Conservation (phyloP, 2,329 filamentous ascomycete genomes). For the Nannizziopsis arthrosporioides region DNA sequence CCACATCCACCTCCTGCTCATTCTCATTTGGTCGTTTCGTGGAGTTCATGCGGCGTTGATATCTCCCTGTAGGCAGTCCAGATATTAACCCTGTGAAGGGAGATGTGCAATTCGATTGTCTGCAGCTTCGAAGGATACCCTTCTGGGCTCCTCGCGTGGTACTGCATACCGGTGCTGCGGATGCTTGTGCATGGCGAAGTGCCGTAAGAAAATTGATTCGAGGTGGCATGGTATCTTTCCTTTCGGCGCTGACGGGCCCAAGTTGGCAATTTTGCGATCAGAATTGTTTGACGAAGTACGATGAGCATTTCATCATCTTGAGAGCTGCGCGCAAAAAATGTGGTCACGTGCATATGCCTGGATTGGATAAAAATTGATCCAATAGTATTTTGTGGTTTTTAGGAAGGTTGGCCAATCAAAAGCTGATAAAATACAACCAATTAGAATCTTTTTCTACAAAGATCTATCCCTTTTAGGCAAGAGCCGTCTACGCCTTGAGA, state of each 20-base stretch:
- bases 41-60: constrained; percentile 27
- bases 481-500: no score
- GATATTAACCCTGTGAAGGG: constrained; percentile 24
- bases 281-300: no score
- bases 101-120: constrained; percentile 7
- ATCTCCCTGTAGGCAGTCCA: constrained; percentile 3
- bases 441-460: no score
- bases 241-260: not conserved
- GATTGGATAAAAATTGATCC: no score
- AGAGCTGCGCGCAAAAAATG: no score
- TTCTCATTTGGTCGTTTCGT: constrained; percentile 22
- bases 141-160: not conserved
- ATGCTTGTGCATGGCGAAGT: constrained; percentile 9
- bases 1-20: constrained; percentile 16
- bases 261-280: no score
- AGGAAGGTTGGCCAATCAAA: no score
- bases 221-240: constrained; percentile 9
- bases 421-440: no score
- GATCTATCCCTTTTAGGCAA: no score
- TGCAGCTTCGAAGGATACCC: constrained; percentile 4
- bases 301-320: no score
- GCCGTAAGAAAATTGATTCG: constrained; percentile 9
- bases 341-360: no score
- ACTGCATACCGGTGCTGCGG: not conserved
- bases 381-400: no score